phyloP scores from a whole-genome alignment of 2,329 filamentous ascomycete genomes.

The Cryphonectria nitschkei region DNA sequence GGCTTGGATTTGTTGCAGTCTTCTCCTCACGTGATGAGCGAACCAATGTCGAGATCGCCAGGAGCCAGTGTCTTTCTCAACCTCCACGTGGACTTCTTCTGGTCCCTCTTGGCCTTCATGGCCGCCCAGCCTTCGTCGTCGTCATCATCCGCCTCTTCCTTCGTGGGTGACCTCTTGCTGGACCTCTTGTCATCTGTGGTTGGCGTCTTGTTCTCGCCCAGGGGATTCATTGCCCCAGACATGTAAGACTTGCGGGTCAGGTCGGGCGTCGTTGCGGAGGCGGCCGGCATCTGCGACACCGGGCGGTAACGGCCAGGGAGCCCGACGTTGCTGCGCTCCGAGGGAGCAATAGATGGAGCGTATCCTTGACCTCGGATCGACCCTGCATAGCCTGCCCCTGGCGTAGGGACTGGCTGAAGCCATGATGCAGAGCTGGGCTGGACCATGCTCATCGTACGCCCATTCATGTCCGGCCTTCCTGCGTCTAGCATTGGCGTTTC shows the following conservation, averaged over 20 bases:
- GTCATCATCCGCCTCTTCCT: constrained; percentile 58
- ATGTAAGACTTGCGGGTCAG: constrained; percentile 46
- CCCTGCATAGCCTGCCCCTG: constrained; percentile 48
- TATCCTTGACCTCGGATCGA: constrained; percentile 66
- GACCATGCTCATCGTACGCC: constrained; percentile 82
- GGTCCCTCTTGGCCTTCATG: constrained; percentile 70
- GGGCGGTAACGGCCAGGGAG: constrained; percentile 89
- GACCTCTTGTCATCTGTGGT: constrained; percentile 34
- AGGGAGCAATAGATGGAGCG: constrained; percentile 89
- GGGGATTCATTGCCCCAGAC: constrained; percentile 43
- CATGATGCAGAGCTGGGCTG: constrained; percentile 67
- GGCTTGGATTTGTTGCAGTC: background rate
- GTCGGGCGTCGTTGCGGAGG: constrained; percentile 35
- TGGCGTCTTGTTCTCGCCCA: constrained; percentile 35
- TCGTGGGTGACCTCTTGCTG: constrained; percentile 44
- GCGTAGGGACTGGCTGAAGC: constrained; percentile 48
- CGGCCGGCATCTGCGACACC: constrained; percentile 67
- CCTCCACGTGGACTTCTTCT: constrained; percentile 69
- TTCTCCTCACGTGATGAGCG: constrained; percentile 28
- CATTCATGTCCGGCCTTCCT: constrained; percentile 50
- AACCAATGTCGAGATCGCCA: constrained; percentile 44
- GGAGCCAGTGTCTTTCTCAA: constrained; percentile 59
- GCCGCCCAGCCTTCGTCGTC: constrained; percentile 72
- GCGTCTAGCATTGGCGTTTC: constrained; percentile 48
- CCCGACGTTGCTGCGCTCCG: constrained; percentile 92